Evolutionary conservation across 768 basidiomycete genomes (phyloP).

Genomic region (Coprinopsis marcescibilis): DNA sequence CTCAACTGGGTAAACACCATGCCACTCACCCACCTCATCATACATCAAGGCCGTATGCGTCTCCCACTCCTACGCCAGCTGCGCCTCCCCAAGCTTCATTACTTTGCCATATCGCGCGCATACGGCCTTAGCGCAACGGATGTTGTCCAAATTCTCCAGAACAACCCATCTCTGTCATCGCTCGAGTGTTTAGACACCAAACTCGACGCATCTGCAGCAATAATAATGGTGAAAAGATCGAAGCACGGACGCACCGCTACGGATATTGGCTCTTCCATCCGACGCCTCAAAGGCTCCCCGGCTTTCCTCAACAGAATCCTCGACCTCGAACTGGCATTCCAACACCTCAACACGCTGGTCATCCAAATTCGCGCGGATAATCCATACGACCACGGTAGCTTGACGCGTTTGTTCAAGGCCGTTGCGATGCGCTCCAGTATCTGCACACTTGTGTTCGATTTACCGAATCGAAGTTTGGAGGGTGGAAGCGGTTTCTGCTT

Average conservation of each 20-base stretch:
- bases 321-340: constrained; percentile 8
- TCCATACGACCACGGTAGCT: not conserved
- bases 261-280: constrained; percentile 1
- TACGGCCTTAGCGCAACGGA: constrained; percentile 5
- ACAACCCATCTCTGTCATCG: not conserved
- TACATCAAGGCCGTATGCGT: constrained; percentile 9
- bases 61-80: constrained; percentile 10
- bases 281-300: not conserved
- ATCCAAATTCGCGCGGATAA: constrained; percentile 3
- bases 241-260: not conserved
- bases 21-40: constrained; percentile 9
- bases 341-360: not conserved
- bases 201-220: not conserved
- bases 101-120: constrained; percentile 6
- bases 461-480: no score
- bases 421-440: not conserved
- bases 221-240: constrained; percentile 3
- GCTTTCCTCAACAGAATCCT: constrained; percentile 4
- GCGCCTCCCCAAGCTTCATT: not conserved
- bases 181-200: constrained; percentile 6
- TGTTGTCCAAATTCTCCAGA: constrained; percentile 6
- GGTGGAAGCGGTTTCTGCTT: no score
- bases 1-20: constrained; percentile 10
- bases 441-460: constrained; percentile 5
- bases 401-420: not conserved